Conservation (phyloP, 495 filamentous ascomycete species). For the Bacidia gigantensis region DNA sequence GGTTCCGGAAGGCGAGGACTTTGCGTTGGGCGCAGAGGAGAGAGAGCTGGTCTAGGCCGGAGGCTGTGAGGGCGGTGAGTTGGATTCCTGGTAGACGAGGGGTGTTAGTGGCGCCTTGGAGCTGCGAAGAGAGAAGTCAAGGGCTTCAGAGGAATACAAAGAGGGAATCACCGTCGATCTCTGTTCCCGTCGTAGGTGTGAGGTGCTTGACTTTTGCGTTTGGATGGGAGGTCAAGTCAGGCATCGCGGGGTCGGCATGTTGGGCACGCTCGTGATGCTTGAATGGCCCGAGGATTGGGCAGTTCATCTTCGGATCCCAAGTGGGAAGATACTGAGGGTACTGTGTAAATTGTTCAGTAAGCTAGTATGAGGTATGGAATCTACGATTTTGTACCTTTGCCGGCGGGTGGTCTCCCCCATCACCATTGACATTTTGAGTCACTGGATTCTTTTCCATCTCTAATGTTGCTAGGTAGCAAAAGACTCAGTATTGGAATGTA, state of each 20-base stretch:
- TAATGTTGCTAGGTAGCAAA: no score
- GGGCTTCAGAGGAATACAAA: no score
- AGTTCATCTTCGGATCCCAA: constrained; percentile 21
- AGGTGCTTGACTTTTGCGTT: constrained; percentile 31
- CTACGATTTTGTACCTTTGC: no score
- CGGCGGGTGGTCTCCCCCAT: no score
- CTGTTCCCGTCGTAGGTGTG: constrained; percentile 42
- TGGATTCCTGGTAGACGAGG: constrained; percentile 37
- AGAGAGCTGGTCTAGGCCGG: constrained; percentile 44
- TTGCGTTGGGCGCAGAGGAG: constrained; percentile 44
- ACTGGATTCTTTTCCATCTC: no score
- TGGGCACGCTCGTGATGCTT: constrained; percentile 37
- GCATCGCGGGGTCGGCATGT: constrained; percentile 38
- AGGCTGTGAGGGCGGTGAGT: constrained; percentile 37
- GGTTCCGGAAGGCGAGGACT: constrained; percentile 47
- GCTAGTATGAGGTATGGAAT: no score
- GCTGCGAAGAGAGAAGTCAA: not conserved
- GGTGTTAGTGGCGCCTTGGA: not conserved
- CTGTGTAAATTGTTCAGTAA: not conserved
- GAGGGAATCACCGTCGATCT: constrained; percentile 27
- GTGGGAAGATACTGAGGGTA: constrained; percentile 1
- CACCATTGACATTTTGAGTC: no score
- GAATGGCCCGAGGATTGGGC: constrained; percentile 30
- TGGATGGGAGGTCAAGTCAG: constrained; percentile 31
- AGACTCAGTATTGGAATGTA: no score